A percentile compares a stretch with the other conserved stretches of the same genome.
Evolutionary conservation across 2,329 filamentous ascomycete species (phyloP).

Genomic region (Cladosporium halotolerans): DNA sequence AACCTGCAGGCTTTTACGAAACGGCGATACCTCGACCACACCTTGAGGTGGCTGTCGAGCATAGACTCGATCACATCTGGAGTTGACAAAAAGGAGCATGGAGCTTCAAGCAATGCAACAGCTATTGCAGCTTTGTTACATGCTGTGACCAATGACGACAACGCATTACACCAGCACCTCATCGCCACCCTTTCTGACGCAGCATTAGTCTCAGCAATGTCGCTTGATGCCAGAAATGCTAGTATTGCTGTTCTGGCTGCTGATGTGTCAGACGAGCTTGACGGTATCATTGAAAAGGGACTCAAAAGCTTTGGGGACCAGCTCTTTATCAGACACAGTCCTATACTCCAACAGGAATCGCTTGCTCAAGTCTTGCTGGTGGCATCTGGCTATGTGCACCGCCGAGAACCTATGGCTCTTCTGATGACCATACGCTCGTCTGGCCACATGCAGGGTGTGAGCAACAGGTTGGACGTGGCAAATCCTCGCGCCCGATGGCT

Average conservation of each 20-base stretch:
- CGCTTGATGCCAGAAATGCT: constrained; percentile 22
- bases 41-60: constrained; percentile 26
- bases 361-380: constrained; percentile 75
- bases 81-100: not conserved
- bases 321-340: constrained; percentile 77
- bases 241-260: constrained; percentile 22
- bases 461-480: constrained; percentile 74
- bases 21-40: constrained; percentile 35
- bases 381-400: constrained; percentile 67
- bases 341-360: constrained; percentile 82
- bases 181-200: constrained; percentile 19
- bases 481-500: constrained; percentile 71
- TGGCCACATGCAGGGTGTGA: constrained; percentile 69
- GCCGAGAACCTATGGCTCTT: constrained; percentile 59
- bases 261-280: constrained; percentile 27
- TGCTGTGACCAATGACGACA: not conserved
- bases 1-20: constrained; percentile 29
- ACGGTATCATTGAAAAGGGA: constrained; percentile 60
- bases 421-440: constrained; percentile 64
- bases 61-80: not conserved
- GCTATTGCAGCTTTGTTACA: constrained; percentile 12
- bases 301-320: constrained; percentile 75
- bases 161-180: constrained; percentile 8
- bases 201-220: constrained; percentile 15
- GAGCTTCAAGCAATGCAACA: constrained; percentile 1